phyloP scores from a whole-genome alignment of 2,329 filamentous ascomycete species.

The Sclerotinia subarctica region DNA sequence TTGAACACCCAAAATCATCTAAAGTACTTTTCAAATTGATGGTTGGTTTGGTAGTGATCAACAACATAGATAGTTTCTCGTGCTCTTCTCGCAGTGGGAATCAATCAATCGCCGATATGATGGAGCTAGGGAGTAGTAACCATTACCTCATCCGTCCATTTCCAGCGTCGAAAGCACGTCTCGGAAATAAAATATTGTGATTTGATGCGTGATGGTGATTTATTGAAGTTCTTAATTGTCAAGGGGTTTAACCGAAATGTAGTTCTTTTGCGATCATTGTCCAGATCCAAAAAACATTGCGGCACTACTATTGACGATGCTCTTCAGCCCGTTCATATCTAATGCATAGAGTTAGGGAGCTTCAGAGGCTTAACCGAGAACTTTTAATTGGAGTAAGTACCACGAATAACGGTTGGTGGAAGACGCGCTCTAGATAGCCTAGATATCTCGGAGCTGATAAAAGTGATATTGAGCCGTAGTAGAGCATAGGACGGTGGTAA shows the following conservation, averaged over 20 bases:
- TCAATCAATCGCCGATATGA: not conserved
- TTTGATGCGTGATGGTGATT: not conserved
- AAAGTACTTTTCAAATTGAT: no score
- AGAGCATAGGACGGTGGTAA: not conserved
- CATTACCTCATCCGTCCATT: not conserved
- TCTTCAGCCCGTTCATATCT: not conserved
- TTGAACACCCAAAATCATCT: not conserved
- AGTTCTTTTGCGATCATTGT: not conserved
- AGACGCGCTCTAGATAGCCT: not conserved
- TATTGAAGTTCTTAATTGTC: not conserved
- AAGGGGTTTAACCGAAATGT: no score
- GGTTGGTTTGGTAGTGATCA: not conserved
- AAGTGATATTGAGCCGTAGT: no score
- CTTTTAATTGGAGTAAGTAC: not conserved
- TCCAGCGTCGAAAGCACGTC: no score
- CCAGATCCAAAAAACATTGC: not conserved
- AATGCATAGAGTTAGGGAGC: not conserved
- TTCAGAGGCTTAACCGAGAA: not conserved
- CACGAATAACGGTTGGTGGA: not conserved
- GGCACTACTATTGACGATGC: not conserved
- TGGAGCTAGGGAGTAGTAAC: not conserved
- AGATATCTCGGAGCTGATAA: not conserved
- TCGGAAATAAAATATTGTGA: not conserved
- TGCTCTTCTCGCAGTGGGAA: not conserved
- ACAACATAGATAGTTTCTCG: not conserved